These are phyloP conservation scores for Rosa hybrid DNA, from an alignment of 331 rosid species.

Conservation along the genomic window DNA sequence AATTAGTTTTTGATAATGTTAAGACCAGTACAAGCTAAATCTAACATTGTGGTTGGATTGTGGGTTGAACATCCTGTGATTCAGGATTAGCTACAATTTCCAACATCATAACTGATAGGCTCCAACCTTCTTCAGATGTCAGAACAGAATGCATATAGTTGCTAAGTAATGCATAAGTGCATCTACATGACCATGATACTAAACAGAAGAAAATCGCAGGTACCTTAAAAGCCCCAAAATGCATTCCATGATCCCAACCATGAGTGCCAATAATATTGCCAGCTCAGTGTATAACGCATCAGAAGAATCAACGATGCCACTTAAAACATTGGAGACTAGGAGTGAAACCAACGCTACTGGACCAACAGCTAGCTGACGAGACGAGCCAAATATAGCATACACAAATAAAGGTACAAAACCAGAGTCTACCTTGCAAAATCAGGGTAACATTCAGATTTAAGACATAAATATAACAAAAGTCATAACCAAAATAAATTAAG, in stretches of 20 bases:
- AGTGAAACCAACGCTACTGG: constrained; percentile 98
- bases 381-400: constrained; percentile 92
- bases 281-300: constrained; percentile 75
- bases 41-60: neutral
- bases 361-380: constrained; percentile 99
- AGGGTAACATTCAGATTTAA: constrained; percentile 10
- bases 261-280: constrained; percentile 85
- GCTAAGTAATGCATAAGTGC: neutral
- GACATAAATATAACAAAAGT: constrained; percentile 1
- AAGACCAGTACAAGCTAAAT: neutral
- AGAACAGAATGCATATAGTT: neutral
- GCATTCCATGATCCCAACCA: constrained; percentile 97
- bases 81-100: neutral
- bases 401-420: constrained; percentile 89
- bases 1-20: neutral
- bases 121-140: neutral
- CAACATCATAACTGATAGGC: neutral
- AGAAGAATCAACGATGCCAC: constrained; percentile 75
- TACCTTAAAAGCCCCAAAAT: constrained; percentile 93
- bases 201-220: constrained; percentile 25
- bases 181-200: constrained; percentile 18
- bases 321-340: constrained; percentile 77
- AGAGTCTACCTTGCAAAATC: constrained; percentile 79
- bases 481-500: neutral
- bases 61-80: neutral